These are phyloP conservation scores for Kodamaea arcana DNA, from an alignment of 1,139 yeast species.

Conservation along the genomic window DNA sequence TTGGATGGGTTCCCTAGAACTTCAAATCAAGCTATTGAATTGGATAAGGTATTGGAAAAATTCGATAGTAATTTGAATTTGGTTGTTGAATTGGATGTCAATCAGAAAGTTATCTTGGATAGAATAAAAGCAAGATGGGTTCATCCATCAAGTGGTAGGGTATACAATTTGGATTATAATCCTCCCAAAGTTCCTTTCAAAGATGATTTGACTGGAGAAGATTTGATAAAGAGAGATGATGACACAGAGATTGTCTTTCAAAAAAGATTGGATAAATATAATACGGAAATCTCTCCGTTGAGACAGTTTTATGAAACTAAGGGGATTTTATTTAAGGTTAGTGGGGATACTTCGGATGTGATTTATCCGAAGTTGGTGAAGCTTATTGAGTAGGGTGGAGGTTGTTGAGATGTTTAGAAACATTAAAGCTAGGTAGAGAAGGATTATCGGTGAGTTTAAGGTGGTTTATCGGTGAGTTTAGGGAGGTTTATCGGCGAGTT, in stretches of 20 bases:
- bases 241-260: slow-evolving; percentile 71
- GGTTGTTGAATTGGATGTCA: slow-evolving; percentile 82
- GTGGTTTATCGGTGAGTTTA: no score
- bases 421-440: no score
- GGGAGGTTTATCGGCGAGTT: no score
- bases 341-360: slow-evolving; percentile 79
- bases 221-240: slow-evolving; percentile 71
- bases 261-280: slow-evolving; percentile 62
- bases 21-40: slow-evolving; percentile 58
- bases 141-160: slow-evolving; percentile 79
- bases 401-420: no score
- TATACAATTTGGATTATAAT: slow-evolving; percentile 79
- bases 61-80: slow-evolving; percentile 50
- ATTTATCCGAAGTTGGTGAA: slow-evolving; percentile 66
- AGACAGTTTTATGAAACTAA: slow-evolving; percentile 52
- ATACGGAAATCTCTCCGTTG: slow-evolving; percentile 56
- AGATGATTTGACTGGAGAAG: slow-evolving; percentile 90
- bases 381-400: slow-evolving; percentile 13
- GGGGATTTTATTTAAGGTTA: slow-evolving; percentile 54
- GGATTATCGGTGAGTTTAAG: no score
- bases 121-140: slow-evolving; percentile 85
- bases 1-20: slow-evolving; percentile 94
- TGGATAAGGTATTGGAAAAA: slow-evolving; percentile 45
- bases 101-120: slow-evolving; percentile 69
- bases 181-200: slow-evolving; percentile 80